Conservation (phyloP, 2,329 filamentous ascomycete species). For the Fusarium sacchari region DNA sequence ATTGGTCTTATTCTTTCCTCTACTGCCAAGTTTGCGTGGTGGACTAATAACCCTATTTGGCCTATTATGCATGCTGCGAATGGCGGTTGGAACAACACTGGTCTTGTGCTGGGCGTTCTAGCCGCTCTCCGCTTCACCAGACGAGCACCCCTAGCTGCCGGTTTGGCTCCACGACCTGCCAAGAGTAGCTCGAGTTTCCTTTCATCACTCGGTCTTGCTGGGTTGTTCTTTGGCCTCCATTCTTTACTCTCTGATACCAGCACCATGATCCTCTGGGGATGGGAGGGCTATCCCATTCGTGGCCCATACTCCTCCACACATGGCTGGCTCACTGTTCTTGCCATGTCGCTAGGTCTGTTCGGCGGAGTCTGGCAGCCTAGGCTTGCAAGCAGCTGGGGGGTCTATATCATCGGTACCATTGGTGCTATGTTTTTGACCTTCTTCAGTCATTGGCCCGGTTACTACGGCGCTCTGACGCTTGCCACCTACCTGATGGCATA, state of each 20-base stretch:
- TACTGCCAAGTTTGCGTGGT: conserved; percentile 90
- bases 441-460: conserved; percentile 86
- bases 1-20: conserved; percentile 87
- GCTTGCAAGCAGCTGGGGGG: conserved; percentile 79
- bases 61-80: conserved; percentile 90
- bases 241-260: conserved; percentile 95
- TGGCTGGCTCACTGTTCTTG: conserved; percentile 84
- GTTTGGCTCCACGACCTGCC: conserved; percentile 46
- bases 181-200: conserved; percentile 74
- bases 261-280: conserved; percentile 98
- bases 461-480: conserved; percentile 80
- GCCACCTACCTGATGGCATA: conserved; percentile 85
- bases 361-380: conserved; percentile 78
- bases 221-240: conserved; percentile 88
- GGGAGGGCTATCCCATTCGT: conserved; percentile 93
- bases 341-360: conserved; percentile 85
- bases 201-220: conserved; percentile 81
- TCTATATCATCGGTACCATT: conserved; percentile 79
- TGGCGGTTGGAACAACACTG: conserved; percentile 91
- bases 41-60: conserved; percentile 97
- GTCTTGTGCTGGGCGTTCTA: conserved; percentile 78
- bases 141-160: conserved; percentile 62
- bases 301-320: conserved; percentile 92
- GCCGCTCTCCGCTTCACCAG: conserved; percentile 81
- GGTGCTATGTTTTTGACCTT: conserved; percentile 83